Conservation (phyloP, 179 eudicot genomes). For the Heliamphora pulchella region DNA sequence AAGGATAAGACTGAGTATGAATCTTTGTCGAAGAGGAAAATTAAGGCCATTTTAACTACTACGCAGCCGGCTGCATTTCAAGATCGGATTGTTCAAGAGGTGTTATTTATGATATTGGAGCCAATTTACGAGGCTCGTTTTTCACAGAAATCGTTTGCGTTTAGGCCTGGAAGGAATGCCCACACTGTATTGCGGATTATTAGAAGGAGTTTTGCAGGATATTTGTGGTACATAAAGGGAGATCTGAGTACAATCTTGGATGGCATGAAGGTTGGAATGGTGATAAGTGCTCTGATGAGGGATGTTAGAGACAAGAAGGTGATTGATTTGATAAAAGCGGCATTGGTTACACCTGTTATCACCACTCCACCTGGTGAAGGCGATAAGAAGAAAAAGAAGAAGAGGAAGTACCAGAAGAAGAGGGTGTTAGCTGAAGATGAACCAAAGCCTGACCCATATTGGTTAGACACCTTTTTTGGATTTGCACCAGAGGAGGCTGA, state of each 20-base stretch:
- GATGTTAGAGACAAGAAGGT: constrained; percentile 90
- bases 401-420: constrained; percentile 90
- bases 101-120: constrained; percentile 81
- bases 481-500: constrained; percentile 95
- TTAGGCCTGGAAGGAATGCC: constrained; percentile 80
- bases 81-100: constrained; percentile 91
- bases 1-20: constrained; percentile 80
- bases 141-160: constrained; percentile 83
- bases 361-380: constrained; percentile 42
- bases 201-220: constrained; percentile 88
- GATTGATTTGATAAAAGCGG: constrained; percentile 77
- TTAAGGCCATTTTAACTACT: constrained; percentile 65
- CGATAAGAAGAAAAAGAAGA: constrained; percentile 56
- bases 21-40: constrained; percentile 77
- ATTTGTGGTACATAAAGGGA: constrained; percentile 91
- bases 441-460: constrained; percentile 92
- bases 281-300: constrained; percentile 71
- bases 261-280: constrained; percentile 84
- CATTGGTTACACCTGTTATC: constrained; percentile 72
- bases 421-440: constrained; percentile 86
- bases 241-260: constrained; percentile 87
- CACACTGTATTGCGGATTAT: constrained; percentile 78
- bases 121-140: constrained; percentile 78
- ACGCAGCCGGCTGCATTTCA: constrained; percentile 78
- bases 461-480: constrained; percentile 83